Base-by-base conservation (phyloP, 768 basidiomycete species). In the Cystobasidium ongulense region DNA sequence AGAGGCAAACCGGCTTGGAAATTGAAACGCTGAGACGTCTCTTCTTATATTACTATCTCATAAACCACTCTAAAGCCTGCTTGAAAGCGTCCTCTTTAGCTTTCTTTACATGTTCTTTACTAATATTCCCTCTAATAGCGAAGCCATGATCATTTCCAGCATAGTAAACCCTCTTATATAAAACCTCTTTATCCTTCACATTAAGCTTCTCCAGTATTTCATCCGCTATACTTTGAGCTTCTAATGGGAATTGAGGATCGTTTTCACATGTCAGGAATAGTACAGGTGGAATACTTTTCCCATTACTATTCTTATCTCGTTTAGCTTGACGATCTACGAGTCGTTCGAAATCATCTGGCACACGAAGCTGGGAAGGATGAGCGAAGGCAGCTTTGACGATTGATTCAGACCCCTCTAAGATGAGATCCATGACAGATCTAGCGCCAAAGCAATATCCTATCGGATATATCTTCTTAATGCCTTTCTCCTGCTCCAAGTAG, bases 51-150 rank as follows among this genome's bases (percentile, higher is more conserved):
- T n/a, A 46, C 43, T 46, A 13, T 21, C 29, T 29, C 8, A 13
- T 67, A 38, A 70, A 29, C 66, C 66, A 70, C 5, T 70, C 62
- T 15, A 70, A 27, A 21, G 46, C 50, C 50, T 70, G 41, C 23
- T 70, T 23, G 54, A 70, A 70, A 33, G 66, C 66, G 25, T 54
- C 10, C 18, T 67, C 64, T 31, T 50, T 67, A 27, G 62, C 66
- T 3, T 29, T 35, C 43, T 67, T 67, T 10, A 43, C 31, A 8
- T 43, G 41, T 18, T 21, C n/a, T n/a, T 43, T 59, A 36, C n/a
- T 21, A 33, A 67, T 43, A 59, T 67, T 43, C 8, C 65, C 65
- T 50, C 65, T 43, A 36, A 50, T 27, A 33, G 65, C 38, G 43
- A 67, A 67, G 63, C 65, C 65, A 67, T 67, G 65, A 21, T 43